phyloP scores from a whole-genome alignment of 192 early-diverging fungal genomes.

The Coemansia sp. region DNA sequence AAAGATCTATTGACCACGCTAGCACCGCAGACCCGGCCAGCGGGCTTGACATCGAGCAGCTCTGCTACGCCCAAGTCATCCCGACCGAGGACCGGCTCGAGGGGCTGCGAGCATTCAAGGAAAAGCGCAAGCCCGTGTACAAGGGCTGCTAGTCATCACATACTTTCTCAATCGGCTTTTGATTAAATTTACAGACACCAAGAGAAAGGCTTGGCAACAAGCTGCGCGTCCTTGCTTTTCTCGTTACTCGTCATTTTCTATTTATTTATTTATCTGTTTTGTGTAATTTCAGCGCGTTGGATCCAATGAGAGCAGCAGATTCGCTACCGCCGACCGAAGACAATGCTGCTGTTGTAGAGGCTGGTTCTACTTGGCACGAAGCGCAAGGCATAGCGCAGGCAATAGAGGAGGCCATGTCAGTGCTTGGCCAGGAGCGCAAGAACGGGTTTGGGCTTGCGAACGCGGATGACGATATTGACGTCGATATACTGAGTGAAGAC shows the following conservation, averaged over 20 bases:
- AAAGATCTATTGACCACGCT: conserved; percentile 85
- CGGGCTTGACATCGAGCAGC: conserved; percentile 90
- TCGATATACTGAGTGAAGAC: neutral
- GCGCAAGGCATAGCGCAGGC: neutral
- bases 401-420: conserved; percentile 9
- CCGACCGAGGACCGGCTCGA: conserved; percentile 94
- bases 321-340: neutral
- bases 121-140: conserved; percentile 84
- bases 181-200: too few species aligned
- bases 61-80: conserved; percentile 94
- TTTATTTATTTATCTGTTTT: too few species aligned
- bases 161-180: too few species aligned
- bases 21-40: conserved; percentile 78
- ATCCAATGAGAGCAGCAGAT: neutral
- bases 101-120: conserved; percentile 76
- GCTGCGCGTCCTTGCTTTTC: neutral
- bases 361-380: neutral
- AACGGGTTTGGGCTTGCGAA: neutral
- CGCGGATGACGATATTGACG: too few species aligned
- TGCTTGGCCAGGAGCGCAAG: neutral
- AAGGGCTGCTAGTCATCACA: conserved; percentile 77
- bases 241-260: neutral
- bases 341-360: neutral
- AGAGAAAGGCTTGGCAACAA: too few species aligned
- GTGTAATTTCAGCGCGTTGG: neutral